These are phyloP conservation scores for Primulina eburnea DNA, from an alignment of 257 asterid genomes.

Conservation along the genomic window DNA sequence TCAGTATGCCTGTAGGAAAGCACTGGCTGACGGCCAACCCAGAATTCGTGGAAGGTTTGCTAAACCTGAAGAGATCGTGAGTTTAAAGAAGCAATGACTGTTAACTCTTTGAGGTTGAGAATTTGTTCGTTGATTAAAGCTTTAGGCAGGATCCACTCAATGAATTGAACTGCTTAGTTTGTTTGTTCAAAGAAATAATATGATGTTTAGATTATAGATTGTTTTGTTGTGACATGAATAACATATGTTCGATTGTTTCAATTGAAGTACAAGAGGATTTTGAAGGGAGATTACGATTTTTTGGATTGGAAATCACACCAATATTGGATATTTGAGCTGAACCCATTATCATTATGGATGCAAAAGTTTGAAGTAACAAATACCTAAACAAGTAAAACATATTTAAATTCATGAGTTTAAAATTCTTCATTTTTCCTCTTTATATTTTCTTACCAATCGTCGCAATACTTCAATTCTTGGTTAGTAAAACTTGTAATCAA, in stretches of 20 bases:
- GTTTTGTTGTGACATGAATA: constrained; percentile 22
- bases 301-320: too few relatives aligned
- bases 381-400: too few relatives aligned
- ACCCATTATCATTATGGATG: too few relatives aligned
- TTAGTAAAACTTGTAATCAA: too few relatives aligned
- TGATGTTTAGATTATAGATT: constrained; percentile 32
- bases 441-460: too few relatives aligned
- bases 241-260: not conserved
- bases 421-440: too few relatives aligned
- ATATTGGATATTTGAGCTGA: too few relatives aligned
- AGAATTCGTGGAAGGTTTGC: constrained; percentile 92
- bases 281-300: too few relatives aligned
- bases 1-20: constrained; percentile 97
- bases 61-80: constrained; percentile 54
- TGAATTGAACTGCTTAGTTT: constrained; percentile 8
- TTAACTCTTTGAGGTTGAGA: constrained; percentile 9
- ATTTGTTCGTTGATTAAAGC: constrained; percentile 11
- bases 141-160: constrained; percentile 20
- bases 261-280: too few relatives aligned
- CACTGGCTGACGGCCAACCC: constrained; percentile 90
- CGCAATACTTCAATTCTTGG: too few relatives aligned
- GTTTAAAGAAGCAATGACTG: constrained; percentile 38
- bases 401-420: too few relatives aligned
- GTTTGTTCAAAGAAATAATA: constrained; percentile 23
- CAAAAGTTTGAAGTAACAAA: too few relatives aligned